Base-by-base conservation (phyloP, 2,329 filamentous ascomycete species). In the Penicillium sp. region DNA sequence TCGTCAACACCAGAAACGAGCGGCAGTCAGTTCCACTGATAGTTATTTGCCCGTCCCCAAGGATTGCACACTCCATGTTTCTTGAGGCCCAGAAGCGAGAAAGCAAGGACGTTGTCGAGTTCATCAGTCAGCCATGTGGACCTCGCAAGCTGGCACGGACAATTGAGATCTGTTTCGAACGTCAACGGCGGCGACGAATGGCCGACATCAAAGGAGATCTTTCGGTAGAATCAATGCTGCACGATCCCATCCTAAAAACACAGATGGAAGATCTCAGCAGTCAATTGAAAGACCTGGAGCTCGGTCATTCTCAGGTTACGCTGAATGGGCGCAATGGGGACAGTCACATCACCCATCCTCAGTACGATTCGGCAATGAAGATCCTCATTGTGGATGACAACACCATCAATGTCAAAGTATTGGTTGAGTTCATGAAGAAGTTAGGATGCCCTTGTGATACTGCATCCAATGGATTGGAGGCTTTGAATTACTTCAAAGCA, bases 31-130 rank as follows among this genome's bases (percentile, higher is more conserved):
- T 47, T 6, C 53, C 53, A 4, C 39, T 70, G 26, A 61, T 71
- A 21, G 62, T 71, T 23, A 58, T 71, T 16, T 71, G 61, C 41
- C 58, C 53, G 3, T 59, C 59, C 2, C 64, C 63, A 1, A 52
- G 59, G 38, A 52, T 49, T 29, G 64, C 63, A 3, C 62, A 65
- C 34, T 38, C 38, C 6, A 52, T 65, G 50, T 60, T 52, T 18
- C 26, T 56, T 10, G 47, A 52, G 3, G 41, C 58, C 9, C 45
- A 51, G 9, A 38, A 45, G n/a, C 47, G 47, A 13, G 45, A 26
- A 4, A 28, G 59, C 23, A 10, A 49, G 12, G 16, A 43, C 1
- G 52, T 70, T 16, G 59, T 70, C 15, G 69, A 71, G 48, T 68
- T 70, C 13, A 15, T 33, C 9, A 33, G 31, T 33, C 31, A 33